These are phyloP conservation scores for Malus hybrid DNA, from an alignment of 331 rosid genomes.

Conservation along the genomic window DNA sequence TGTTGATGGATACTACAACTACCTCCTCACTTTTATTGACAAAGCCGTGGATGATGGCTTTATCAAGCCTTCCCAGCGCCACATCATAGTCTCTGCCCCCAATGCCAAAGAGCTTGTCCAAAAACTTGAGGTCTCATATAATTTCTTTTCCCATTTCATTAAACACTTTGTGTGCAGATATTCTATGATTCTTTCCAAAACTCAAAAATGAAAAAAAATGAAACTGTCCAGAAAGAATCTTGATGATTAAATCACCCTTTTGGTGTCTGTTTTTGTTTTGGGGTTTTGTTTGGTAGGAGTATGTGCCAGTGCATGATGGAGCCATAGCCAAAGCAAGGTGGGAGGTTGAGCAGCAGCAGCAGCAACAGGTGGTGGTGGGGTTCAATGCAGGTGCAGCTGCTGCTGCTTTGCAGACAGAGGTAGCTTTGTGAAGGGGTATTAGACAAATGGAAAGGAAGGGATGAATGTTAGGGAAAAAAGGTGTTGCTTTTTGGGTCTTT, in stretches of 20 bases:
- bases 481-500: constrained; percentile 14
- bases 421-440: constrained; percentile 25
- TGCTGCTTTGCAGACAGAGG: constrained; percentile 35
- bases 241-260: constrained; percentile 6
- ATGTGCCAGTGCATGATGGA: constrained; percentile 54
- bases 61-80: constrained; percentile 44
- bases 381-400: constrained; percentile 19
- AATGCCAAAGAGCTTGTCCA: constrained; percentile 49
- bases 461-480: constrained; percentile 18
- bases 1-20: constrained; percentile 53
- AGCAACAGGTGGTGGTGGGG: constrained; percentile 26
- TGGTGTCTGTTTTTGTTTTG: neutral
- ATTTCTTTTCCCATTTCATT: neutral
- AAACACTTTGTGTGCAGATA: neutral
- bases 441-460: neutral
- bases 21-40: constrained; percentile 46
- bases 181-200: neutral
- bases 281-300: constrained; percentile 27
- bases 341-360: constrained; percentile 35
- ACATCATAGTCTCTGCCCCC: constrained; percentile 47
- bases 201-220: neutral
- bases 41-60: constrained; percentile 57
- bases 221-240: constrained; percentile 6
- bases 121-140: constrained; percentile 38
- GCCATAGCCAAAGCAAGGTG: constrained; percentile 39